Conservation (phyloP, 1,284 basidiomycete genomes). For the Ustilago hordei region DNA sequence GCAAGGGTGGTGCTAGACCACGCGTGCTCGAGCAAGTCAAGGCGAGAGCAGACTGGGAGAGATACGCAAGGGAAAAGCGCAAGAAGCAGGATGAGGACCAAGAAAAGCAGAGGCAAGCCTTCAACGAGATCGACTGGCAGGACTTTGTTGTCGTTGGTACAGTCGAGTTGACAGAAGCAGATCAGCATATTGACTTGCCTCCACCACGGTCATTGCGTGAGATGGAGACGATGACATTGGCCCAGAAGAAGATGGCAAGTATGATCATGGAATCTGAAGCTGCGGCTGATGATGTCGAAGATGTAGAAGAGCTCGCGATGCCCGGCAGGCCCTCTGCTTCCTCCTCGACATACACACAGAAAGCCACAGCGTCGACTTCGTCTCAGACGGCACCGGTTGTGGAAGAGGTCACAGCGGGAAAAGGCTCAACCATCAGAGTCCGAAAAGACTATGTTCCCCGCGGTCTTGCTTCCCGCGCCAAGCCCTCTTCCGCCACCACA, state of each 20-base stretch:
- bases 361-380: constrained; percentile 5
- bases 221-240: constrained; percentile 93
- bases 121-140: constrained; percentile 99
- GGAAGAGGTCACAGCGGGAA: constrained; percentile 24
- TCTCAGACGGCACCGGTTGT: constrained; percentile 4
- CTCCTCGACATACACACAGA: not conserved
- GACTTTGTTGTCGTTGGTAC: constrained; percentile 99
- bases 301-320: constrained; percentile 73
- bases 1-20: constrained; percentile 73
- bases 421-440: constrained; percentile 73
- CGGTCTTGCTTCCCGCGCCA: constrained; percentile 45
- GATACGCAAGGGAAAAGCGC: constrained; percentile 82
- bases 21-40: constrained; percentile 80
- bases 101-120: constrained; percentile 72
- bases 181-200: constrained; percentile 84
- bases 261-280: constrained; percentile 92
- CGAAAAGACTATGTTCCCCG: constrained; percentile 91
- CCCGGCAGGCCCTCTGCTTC: constrained; percentile 20
- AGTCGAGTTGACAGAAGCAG: constrained; percentile 94
- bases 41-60: constrained; percentile 89
- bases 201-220: constrained; percentile 94
- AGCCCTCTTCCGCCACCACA: constrained; percentile 19
- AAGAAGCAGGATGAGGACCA: constrained; percentile 88
- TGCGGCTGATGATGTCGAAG: constrained; percentile 77
- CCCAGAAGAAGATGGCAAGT: constrained; percentile 96